Conservation (phyloP, 2,329 filamentous ascomycete species). For the Purpureocillium takamizusanense region DNA sequence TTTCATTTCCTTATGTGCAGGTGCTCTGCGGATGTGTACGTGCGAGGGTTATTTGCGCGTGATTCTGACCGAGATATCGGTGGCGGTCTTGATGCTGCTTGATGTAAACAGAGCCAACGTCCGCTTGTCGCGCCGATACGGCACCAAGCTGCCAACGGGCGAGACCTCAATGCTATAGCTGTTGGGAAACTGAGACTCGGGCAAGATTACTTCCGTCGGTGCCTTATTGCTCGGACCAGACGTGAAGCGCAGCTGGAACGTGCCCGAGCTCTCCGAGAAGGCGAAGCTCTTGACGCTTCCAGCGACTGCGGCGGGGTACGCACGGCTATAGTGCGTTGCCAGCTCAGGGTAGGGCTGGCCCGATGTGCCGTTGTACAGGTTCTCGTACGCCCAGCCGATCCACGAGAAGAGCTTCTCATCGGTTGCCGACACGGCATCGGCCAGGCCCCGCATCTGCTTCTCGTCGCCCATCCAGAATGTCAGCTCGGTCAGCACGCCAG, state of each 20-base stretch:
- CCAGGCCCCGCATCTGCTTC: constrained; percentile 7
- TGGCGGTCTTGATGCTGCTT: too few relatives aligned
- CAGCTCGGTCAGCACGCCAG: constrained; percentile 10
- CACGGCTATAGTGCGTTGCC: constrained; percentile 9
- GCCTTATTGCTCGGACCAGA: too few relatives aligned
- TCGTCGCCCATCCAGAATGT: constrained; percentile 11
- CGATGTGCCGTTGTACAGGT: constrained; percentile 8
- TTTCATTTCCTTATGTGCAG: too few relatives aligned
- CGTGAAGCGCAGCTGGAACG: constrained; percentile 7
- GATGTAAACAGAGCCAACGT: too few relatives aligned
- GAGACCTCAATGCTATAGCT: too few relatives aligned
- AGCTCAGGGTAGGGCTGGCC: constrained; percentile 7
- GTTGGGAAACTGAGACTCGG: too few relatives aligned
- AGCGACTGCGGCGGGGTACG: constrained; percentile 9
- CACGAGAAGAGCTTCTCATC: constrained; percentile 10
- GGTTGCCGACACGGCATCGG: constrained; percentile 7
- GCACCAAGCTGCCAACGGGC: too few relatives aligned
- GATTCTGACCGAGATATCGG: too few relatives aligned
- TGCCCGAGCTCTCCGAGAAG: constrained; percentile 5
- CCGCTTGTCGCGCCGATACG: too few relatives aligned
- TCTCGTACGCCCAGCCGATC: constrained; percentile 12
- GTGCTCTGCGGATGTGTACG: too few relatives aligned
- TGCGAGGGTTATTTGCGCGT: too few relatives aligned
- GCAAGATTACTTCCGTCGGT: too few relatives aligned
- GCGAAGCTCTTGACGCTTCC: constrained; percentile 7